phyloP scores from a whole-genome alignment of 345 rosid genomes.

The Citrus medica region DNA sequence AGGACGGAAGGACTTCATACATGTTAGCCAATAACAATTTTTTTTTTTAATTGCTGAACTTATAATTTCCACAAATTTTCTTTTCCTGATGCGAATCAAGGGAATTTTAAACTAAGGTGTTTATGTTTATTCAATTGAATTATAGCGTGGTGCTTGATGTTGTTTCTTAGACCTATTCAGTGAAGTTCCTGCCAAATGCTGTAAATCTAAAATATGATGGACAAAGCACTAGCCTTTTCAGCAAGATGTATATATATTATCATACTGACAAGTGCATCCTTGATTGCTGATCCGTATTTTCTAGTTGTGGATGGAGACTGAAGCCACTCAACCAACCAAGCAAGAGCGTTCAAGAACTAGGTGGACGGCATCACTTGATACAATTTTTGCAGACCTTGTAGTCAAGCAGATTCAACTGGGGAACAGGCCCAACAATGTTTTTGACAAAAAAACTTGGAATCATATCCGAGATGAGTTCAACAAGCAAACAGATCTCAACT shows the following conservation, averaged over 20 bases:
- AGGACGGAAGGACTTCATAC: too few species aligned
- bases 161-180: background rate
- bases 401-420: slow-evolving; percentile 69
- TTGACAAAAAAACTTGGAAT: slow-evolving; percentile 77
- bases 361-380: slow-evolving; percentile 70
- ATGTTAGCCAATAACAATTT: background rate
- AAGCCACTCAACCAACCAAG: slow-evolving; percentile 45
- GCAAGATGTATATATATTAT: background rate
- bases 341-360: slow-evolving; percentile 62
- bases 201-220: background rate
- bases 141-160: background rate
- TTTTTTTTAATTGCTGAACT: background rate
- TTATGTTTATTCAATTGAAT: background rate
- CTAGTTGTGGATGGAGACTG: slow-evolving; percentile 49
- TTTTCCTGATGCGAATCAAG: background rate
- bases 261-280: background rate
- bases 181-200: background rate
- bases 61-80: background rate
- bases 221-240: background rate
- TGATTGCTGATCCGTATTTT: background rate
- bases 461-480: slow-evolving; percentile 66
- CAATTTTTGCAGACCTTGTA: slow-evolving; percentile 69
- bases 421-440: slow-evolving; percentile 60
- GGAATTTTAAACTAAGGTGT: background rate
- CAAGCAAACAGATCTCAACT: slow-evolving; percentile 52